Conservation (phyloP, 2,329 filamentous ascomycete species). For the Reticulascus tulasneorum region DNA sequence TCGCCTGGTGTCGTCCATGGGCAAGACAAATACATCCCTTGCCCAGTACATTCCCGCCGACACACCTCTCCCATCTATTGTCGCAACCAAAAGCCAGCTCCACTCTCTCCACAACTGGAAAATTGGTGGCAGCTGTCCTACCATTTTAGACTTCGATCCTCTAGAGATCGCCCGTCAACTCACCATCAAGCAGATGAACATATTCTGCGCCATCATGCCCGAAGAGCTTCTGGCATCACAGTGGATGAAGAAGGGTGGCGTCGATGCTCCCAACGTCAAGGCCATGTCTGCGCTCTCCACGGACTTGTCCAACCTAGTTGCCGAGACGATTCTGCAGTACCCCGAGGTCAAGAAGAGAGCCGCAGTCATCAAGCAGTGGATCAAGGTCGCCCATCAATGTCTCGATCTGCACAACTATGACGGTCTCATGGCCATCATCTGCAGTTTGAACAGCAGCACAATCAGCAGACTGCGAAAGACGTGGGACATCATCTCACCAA, state of each 20-base stretch:
- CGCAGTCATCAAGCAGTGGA: slow-evolving; percentile 91
- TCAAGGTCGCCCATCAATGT: slow-evolving; percentile 86
- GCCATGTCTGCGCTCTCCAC: slow-evolving; percentile 92
- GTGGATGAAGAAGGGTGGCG: slow-evolving; percentile 86
- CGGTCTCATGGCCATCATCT: slow-evolving; percentile 93
- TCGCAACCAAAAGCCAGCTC: slow-evolving; percentile 73
- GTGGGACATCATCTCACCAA: slow-evolving; percentile 83
- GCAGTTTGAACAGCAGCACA: slow-evolving; percentile 86
- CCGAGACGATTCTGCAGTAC: slow-evolving; percentile 83
- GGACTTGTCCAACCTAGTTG: slow-evolving; percentile 86
- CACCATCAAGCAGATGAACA: slow-evolving; percentile 84
- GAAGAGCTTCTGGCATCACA: slow-evolving; percentile 89
- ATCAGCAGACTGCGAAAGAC: slow-evolving; percentile 85
- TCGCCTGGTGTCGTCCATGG: slow-evolving; percentile 77
- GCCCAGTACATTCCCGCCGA: slow-evolving; percentile 68
- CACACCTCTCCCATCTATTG: slow-evolving; percentile 64
- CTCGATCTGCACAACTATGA: slow-evolving; percentile 94
- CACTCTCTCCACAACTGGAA: slow-evolving; percentile 71
- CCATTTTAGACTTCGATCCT: slow-evolving; percentile 85
- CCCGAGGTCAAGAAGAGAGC: slow-evolving; percentile 93
- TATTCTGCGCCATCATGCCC: slow-evolving; percentile 88
- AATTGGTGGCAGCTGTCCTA: slow-evolving; percentile 63
- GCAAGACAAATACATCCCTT: slow-evolving; percentile 77
- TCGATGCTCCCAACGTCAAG: slow-evolving; percentile 81
- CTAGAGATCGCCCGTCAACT: slow-evolving; percentile 88